These are phyloP conservation scores for Rhizopogon rudus DNA, from an alignment of 768 basidiomycete genomes.

Conservation along the genomic window DNA sequence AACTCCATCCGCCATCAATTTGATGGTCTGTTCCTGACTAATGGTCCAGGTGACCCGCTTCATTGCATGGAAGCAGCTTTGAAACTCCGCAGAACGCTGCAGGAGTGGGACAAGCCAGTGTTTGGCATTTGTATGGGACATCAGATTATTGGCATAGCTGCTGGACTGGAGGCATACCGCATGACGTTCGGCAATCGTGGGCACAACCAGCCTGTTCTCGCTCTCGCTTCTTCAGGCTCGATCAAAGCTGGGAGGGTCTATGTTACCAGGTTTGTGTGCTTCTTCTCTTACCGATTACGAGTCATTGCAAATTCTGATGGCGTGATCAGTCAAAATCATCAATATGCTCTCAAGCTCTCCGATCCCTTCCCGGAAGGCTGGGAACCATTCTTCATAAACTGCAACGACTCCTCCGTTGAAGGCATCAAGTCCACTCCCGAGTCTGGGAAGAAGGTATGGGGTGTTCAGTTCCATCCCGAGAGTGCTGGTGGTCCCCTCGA, in stretches of 20 bases:
- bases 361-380: slow-evolving; percentile 96
- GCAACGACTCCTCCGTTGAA: slow-evolving; percentile 98
- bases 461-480: slow-evolving; percentile 99
- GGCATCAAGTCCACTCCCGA: slow-evolving; percentile 93
- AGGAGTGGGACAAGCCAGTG: slow-evolving; percentile 89
- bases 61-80: slow-evolving; percentile 84
- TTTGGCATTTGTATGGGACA: slow-evolving; percentile 99
- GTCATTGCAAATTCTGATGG: background rate
- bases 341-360: slow-evolving; percentile 91
- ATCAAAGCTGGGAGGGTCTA: slow-evolving; percentile 96
- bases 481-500: slow-evolving; percentile 98
- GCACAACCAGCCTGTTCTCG: slow-evolving; percentile 97
- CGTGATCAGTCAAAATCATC: slow-evolving; percentile 81
- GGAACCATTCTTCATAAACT: slow-evolving; percentile 99
- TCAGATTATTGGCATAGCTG: slow-evolving; percentile 96
- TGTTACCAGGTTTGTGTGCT: slow-evolving; percentile 69
- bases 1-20: slow-evolving; percentile 84
- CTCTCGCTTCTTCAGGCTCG: slow-evolving; percentile 87
- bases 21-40: slow-evolving; percentile 94
- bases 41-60: slow-evolving; percentile 93
- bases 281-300: background rate
- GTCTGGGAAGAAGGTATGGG: slow-evolving; percentile 92
- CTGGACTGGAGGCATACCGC: slow-evolving; percentile 92
- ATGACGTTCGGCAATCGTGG: slow-evolving; percentile 99
- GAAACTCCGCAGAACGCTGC: slow-evolving; percentile 74